Base-by-base conservation (phyloP, 352 stramenopile species). In the Phytophthora parvispora region DNA sequence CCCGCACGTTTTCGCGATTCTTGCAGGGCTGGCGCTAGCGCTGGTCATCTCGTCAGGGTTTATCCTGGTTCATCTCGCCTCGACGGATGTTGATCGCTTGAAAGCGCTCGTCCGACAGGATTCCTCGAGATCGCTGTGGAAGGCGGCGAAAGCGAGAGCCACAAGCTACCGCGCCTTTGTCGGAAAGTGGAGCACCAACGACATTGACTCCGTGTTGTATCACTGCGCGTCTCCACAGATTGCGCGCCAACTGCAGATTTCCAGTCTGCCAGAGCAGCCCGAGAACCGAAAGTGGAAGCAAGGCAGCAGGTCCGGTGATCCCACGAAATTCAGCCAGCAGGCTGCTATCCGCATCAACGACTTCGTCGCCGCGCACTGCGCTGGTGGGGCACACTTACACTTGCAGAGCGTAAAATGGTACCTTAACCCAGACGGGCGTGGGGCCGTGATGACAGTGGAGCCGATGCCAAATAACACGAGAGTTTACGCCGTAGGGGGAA, bases 1-100 rank as follows among this genome's bases (percentile, higher is more conserved):
- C 29, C 75, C 75, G 9, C 75, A 83, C 32, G 54, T 83, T 12
- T 81, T 69, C 59, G 75, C 75, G 8, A 67, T 83, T 27, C 31
- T 77, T 8, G 68, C 68, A 34, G 69, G 72, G 22, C 20, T 80
- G 6, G 22, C 60, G 18, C 42, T 83, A 40, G 60, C 68, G 0
- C n/a, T 79, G 22, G 34, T 62, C 0, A 72, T 80, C 25, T 77
- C 72, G 16, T 29, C 58, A 18, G 57, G 67, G 1, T 83, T 80
- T 20, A 20, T 70, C 15, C 34, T 76, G 1, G 60, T 80, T 4
- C 70, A 76, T 25, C 36, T 68, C 2, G 59, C 59, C 13, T 45
- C 43, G 6, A 60, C 53, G 0, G 65, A 72, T 36, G 32, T 28
- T 25, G 38, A 43, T 18, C 27, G 49, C 6, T 55, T 72, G 6